phyloP scores from a whole-genome alignment of 2,329 filamentous ascomycete species.

The Chrysoporthe austroafricana region DNA sequence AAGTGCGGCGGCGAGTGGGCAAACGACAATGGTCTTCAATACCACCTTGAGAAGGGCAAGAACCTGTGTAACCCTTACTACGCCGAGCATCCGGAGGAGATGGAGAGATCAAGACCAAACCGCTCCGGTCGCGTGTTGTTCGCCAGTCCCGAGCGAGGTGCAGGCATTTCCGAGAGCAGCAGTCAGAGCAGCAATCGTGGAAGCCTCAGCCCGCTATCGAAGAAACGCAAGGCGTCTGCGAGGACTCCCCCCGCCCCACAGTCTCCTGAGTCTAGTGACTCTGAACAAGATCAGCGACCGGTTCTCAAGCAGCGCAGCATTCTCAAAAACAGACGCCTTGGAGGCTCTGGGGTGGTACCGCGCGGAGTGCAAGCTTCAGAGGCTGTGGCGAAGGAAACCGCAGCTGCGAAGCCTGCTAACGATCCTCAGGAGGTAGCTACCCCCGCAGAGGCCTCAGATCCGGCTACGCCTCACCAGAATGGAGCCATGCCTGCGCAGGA shows the following conservation, averaged over 20 bases:
- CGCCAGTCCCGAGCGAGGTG: conserved; percentile 14
- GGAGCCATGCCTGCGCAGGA: not conserved
- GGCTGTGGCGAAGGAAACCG: conserved; percentile 22
- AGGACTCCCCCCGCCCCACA: conserved; percentile 2
- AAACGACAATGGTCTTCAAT: conserved; percentile 61
- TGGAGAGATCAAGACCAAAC: conserved; percentile 27
- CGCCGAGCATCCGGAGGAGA: conserved; percentile 35
- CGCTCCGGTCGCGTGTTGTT: conserved; percentile 3
- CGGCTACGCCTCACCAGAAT: not conserved
- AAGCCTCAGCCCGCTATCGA: not conserved
- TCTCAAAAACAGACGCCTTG: conserved; percentile 11
- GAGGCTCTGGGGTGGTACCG: conserved; percentile 14
- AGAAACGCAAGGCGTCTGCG: not conserved
- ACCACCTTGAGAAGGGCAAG: conserved; percentile 59
- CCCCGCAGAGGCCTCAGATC: not conserved
- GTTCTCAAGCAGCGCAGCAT: conserved; percentile 23
- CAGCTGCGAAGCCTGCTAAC: conserved; percentile 8
- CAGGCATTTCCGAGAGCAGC: conserved; percentile 3
- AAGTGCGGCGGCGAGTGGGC: conserved; percentile 61
- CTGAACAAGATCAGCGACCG: conserved; percentile 15
- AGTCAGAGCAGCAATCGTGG: conserved; percentile 1
- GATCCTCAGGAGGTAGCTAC: not conserved
- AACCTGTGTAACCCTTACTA: conserved; percentile 57
- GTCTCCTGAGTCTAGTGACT: not conserved
- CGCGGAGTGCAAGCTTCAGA: conserved; percentile 26